Conservation (phyloP, 768 basidiomycete species). For the Kwoniella mangroviensis region DNA sequence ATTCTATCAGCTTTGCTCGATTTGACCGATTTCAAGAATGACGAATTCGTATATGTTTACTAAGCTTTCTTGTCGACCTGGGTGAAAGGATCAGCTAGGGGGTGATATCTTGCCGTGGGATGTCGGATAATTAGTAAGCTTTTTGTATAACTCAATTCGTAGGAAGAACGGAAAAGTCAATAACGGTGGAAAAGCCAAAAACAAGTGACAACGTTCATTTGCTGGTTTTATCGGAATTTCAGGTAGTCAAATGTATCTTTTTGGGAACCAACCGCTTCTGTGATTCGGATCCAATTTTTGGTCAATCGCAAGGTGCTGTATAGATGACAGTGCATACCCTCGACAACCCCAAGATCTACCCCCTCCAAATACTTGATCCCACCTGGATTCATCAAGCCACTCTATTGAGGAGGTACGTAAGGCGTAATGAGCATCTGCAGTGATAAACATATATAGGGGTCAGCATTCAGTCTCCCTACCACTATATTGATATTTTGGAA, state of each 20-base stretch:
- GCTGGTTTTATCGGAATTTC: too few species aligned
- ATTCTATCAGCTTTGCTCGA: constrained; percentile 26
- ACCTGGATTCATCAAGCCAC: neutral
- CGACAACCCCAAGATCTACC: neutral
- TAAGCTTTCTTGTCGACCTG: neutral
- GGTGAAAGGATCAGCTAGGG: neutral
- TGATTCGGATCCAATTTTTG: neutral
- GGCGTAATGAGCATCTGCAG: constrained; percentile 76
- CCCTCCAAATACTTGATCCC: neutral
- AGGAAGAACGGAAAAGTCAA: too few species aligned
- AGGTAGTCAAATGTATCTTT: too few species aligned
- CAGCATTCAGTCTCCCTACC: neutral
- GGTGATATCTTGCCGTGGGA: neutral
- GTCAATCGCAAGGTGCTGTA: neutral
- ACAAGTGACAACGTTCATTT: too few species aligned
- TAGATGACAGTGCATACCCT: neutral
- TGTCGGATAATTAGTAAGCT: too few species aligned
- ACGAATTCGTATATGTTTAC: constrained; percentile 32
- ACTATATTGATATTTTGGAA: neutral
- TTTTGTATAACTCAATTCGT: too few species aligned
- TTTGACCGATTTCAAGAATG: constrained; percentile 38
- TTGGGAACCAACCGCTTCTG: too few species aligned
- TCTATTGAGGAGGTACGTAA: constrained; percentile 64
- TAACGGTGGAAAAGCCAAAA: too few species aligned
- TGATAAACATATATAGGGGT: neutral